Evolutionary conservation across 2,329 filamentous ascomycete genomes (phyloP), one percentile per base, ranked within the genome.

Genomic region (Aschersonia sp.): DNA sequence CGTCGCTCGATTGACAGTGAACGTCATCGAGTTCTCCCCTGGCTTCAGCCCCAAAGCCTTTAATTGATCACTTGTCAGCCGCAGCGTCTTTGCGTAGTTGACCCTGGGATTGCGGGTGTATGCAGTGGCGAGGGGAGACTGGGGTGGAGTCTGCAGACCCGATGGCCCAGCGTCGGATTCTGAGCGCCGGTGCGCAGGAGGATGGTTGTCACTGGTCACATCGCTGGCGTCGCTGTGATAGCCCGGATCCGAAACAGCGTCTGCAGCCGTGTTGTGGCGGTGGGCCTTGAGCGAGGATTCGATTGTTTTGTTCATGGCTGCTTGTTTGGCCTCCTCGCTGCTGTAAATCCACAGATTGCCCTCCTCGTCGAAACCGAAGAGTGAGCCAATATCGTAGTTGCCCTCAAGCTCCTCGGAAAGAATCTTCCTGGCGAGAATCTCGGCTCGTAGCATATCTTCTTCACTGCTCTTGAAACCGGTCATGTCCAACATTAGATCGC

Each of bases 311-410:
- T 83, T 81, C 68, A 83, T 83, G 33, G 90, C 90, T 6, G 85
- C 84, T 57, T 92, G 84, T 60, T 96, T 97, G 30, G 92, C 88
- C 59, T 95, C 89, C 63, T 97, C 89, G 57, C 89, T 97, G 66
- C 88, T 92, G 68, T 98, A 98, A 55, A 98, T 97, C 90, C 92
- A 97, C n/a, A 98, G 73, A 58, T 98, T 98, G 6, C 92, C 92
- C 50, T 92, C 81, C 59, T 94, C 88, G 60, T 98, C 92, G 43
- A 92, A 90, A 10, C 89, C 92, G 56, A 98, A 95, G 32, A 98
- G 73, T 2, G 90, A 84, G 5, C 92, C 92, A 56, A 98, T 94
- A 60, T 98, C 92, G 63, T 96, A 96, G 60, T 90, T 88, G 29
- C 89, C 92, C 57, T 95, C 86, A 11, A 97, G 68, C 65, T 97